These are phyloP conservation scores for Trichophyton mentagrophytes DNA, from an alignment of 2,329 filamentous ascomycete species.

Conservation along the genomic window DNA sequence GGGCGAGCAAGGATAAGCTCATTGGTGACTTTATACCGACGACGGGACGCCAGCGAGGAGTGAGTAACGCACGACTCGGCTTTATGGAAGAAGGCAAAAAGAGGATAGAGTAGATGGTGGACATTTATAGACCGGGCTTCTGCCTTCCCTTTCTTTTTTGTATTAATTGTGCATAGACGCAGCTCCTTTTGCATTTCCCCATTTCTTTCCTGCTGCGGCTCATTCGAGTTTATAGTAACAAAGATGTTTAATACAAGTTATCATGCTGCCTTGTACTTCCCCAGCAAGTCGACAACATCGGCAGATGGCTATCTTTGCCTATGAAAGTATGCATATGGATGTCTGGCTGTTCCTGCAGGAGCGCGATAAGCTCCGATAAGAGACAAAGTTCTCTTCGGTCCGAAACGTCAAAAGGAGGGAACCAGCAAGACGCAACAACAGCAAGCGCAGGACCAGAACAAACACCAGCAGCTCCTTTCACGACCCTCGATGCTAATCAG, in stretches of 20 bases:
- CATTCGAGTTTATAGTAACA: background rate
- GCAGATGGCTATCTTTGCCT: no score
- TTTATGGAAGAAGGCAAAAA: conserved; percentile 97
- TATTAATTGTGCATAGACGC: background rate
- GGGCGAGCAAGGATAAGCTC: conserved; percentile 69
- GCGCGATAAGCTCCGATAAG: background rate
- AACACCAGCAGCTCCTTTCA: background rate
- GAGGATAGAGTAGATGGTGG: conserved; percentile 56
- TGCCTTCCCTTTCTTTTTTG: background rate
- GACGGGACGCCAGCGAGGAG: conserved; percentile 61
- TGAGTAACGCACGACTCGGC: conserved; percentile 68
- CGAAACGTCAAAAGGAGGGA: background rate
- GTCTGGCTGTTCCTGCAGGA: background rate
- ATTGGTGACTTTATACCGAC: conserved; percentile 57
- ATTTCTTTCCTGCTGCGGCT: background rate
- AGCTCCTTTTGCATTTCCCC: background rate
- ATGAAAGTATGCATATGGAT: background rate
- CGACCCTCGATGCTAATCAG: background rate
- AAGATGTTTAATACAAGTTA: background rate
- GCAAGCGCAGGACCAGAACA: background rate
- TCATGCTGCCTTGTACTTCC: background rate
- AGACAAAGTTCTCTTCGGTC: background rate
- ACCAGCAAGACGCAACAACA: no score
- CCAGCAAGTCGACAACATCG: background rate
- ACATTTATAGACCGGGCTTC: background rate